phyloP scores from a whole-genome alignment of 768 basidiomycete genomes.

The Royoungia palumana region DNA sequence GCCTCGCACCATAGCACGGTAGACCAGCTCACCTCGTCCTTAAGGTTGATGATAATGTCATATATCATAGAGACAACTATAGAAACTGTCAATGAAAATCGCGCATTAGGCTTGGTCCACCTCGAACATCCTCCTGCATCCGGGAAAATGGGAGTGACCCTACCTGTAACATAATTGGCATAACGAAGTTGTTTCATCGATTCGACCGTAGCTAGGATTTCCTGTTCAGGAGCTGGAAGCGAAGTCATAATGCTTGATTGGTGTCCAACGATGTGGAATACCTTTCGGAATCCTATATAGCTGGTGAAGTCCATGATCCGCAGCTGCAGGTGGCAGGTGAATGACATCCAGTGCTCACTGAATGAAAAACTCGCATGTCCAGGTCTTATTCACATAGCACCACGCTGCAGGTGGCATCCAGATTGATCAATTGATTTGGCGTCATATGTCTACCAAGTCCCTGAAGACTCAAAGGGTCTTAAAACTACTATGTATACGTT shows the following conservation, averaged over 20 bases:
- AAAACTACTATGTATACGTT: too few species aligned
- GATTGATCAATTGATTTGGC: neutral
- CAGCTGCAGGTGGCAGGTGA: neutral
- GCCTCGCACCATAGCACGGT: neutral
- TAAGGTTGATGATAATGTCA: slow-evolving; percentile 20
- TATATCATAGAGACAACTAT: slow-evolving; percentile 17
- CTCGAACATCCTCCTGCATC: neutral
- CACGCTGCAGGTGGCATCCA: too few species aligned
- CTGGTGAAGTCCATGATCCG: too few species aligned
- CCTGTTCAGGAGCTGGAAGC: slow-evolving; percentile 3
- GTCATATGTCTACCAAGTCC: too few species aligned
- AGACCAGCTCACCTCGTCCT: slow-evolving; percentile 12
- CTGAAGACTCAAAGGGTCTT: too few species aligned
- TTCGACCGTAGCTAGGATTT: neutral
- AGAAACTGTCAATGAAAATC: neutral
- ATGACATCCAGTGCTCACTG: neutral
- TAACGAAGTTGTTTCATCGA: slow-evolving; percentile 13
- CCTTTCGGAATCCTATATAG: neutral
- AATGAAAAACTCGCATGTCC: neutral
- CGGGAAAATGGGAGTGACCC: too few species aligned
- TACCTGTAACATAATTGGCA: slow-evolving; percentile 16
- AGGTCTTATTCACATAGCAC: neutral
- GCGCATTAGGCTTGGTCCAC: neutral
- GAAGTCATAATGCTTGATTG: slow-evolving; percentile 9
- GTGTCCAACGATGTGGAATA: neutral